Evolutionary conservation across 1,139 yeast genomes (phyloP), one percentile per base, ranked within the genome.

Genomic region (Zygoascus sp.): DNA sequence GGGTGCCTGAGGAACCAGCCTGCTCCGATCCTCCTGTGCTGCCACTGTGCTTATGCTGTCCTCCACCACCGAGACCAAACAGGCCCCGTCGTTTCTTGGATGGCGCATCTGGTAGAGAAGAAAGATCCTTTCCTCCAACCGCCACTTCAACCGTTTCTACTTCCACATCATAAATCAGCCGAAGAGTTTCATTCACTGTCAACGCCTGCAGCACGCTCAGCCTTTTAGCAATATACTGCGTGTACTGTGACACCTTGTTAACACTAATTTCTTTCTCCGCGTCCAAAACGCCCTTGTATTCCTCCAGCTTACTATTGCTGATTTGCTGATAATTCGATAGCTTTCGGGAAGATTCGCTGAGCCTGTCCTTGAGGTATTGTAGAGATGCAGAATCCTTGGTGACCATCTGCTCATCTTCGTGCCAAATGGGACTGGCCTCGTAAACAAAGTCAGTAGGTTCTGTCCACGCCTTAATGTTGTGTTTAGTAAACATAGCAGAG

Each of bases 351-450:
- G 68, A 57, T 20, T 63, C 65, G 44, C 77, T 76, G 51, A 92
- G 71, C 48, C 73, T 69, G 50, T 76, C 75, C 59, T 84, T 81
- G 60, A 92, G 71, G 44, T 75, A 79, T 15, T 80, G 74, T 54
- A 88, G 71, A 57, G 88, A 92, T 1, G 76, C 76, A 36, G 78
- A 81, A 28, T 71, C 68, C 16, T 76, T 75, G 1, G 79, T 75
- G 13, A 81, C 72, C 69, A 92, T 79, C 41, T 78, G 72, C 54
- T 89, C 96, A 64, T 92, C 97, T 60, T 92, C 98, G 65, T 90
- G 97, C 98, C 98, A 94, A 43, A 94, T 84, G 28, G 90, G 81
- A 35, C 95, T 82, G 1, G 97, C 97, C 55, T 87, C 77, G 60
- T 83, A 94, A 55, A 79, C 76, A 61, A 83, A 87, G 65, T 92